Conservation (phyloP, 2,329 filamentous ascomycete species). For the Epichloe gansuensis region DNA sequence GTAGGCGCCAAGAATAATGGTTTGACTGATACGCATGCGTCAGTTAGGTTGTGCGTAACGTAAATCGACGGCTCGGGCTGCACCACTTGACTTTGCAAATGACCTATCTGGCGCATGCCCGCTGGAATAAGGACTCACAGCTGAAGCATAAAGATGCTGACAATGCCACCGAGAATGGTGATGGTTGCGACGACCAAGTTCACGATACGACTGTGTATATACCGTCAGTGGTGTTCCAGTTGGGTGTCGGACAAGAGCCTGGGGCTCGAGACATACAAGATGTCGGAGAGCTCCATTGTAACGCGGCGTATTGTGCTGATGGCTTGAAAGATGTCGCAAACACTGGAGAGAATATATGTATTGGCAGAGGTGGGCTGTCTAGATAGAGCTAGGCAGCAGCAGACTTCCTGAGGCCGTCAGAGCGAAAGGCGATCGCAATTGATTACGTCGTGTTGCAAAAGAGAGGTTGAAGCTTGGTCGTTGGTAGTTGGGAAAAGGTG, state of each 20-base stretch:
- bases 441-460: conserved; percentile 4
- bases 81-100: background rate
- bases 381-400: conserved; percentile 4
- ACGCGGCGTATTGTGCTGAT: background rate
- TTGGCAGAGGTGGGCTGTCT: background rate
- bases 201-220: conserved; percentile 64
- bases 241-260: background rate
- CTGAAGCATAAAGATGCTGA: conserved; percentile 50
- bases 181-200: conserved; percentile 81
- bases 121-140: conserved; percentile 37
- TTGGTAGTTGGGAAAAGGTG: background rate
- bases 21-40: conserved; percentile 6
- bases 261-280: conserved; percentile 52
- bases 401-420: background rate
- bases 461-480: background rate
- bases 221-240: conserved; percentile 20
- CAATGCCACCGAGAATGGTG: conserved; percentile 75
- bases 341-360: background rate
- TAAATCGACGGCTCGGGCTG: background rate
- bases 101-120: background rate
- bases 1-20: conserved; percentile 72
- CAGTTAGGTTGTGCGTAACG: background rate
- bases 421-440: conserved; percentile 1
- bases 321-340: background rate
- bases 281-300: conserved; percentile 83